Base-by-base conservation (phyloP, 352 stramenopile genomes). In the Phytopythium litorale region DNA sequence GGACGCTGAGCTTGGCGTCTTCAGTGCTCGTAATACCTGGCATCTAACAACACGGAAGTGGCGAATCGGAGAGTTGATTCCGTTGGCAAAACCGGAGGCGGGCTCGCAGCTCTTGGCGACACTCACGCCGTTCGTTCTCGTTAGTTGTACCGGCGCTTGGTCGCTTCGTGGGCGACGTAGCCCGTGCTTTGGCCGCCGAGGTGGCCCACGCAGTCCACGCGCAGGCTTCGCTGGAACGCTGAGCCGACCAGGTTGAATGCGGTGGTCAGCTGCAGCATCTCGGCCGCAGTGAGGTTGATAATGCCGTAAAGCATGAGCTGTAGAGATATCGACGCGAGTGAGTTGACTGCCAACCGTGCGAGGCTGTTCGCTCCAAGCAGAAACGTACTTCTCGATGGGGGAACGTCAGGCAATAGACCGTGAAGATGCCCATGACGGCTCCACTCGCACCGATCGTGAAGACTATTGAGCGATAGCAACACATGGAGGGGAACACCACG, bases 391-490 rank as follows among this genome's bases (percentile, higher is more conserved):
- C 69, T 25, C 81, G 72, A 3, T 91, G 67, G 4, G 86, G 86
- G 40, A 84, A 92, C 13, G 91, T 66, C 33, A 92, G 63, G 56
- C 84, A 94, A 56, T 88, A 92, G 21, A 88, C 42, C 1, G 85
- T 94, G 54, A 94, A 81, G 21, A 94, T 64, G 50, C 81, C 86
- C 60, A 90, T 92, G 35, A 94, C 86, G 6, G 82, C 84, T 28
- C 86, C 84, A 63, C 86, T 94, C 1, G 86, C 86, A 33, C 86
- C 86, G 50, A 94, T 85, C 4, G 86, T 91, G 52, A 91, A 92
- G 7, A 88, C 86, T 94, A 58, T 19, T 64, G 45, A 4, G 21
- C 5, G 9, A 51, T 11, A 62, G 11, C 52, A 35, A 55, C 23
- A 19, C 16, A 64, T 53, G 1, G 23, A 43, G 3, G 8, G 16